Evolutionary conservation across 2,329 filamentous ascomycete genomes (phyloP), one percentile per base, ranked within the genome.

Genomic region (Myriosclerotinia duriaeana): DNA sequence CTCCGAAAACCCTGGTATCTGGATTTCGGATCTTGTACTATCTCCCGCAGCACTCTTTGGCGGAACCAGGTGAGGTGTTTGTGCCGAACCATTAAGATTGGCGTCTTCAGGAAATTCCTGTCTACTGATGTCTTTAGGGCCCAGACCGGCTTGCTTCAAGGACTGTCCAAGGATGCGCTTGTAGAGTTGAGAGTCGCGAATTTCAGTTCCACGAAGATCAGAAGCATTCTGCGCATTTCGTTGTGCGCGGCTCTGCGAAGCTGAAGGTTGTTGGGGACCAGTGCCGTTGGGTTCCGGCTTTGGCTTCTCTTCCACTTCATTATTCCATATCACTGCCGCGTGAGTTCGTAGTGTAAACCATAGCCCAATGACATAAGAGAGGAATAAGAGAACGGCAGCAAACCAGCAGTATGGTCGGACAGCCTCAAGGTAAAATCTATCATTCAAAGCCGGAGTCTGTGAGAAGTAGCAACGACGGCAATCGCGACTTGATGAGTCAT

Each of bases 281-380:
- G 26, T 70, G 66, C 30, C 71, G 66, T 68, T 75, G 7, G 76
- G 74, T 20, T 88, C 85, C 15, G 87, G 85, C 52, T 85, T 81
- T 73, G 87, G 89, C 79, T 92, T 93, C 78, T 93, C 90, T 50
- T 93, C 90, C 3, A 84, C 77, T 69, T 97, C 93, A 11, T 85
- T 89, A 74, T 93, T 95, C 95, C 95, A 99, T 71, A 99, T 99
- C 55, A 97, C 90, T 5, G 96, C 93, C 5, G 95, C 95, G 76
- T 99, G 95, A 0, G 95, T 99, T 70, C 95, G 86, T 26, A 99
- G 84, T 0, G 95, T 99, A 78, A 99, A 99, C 84, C 95, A 92
- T 17, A 99, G 82, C 34, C 95, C 95, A 68, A 98, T 95, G 46
- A 95, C 83, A 76, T 99, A 99, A 0, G 93, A 96, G 38, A 97